Conservation (phyloP, 1,139 yeast genomes). For the Magnusiomyces suaveolens region DNA sequence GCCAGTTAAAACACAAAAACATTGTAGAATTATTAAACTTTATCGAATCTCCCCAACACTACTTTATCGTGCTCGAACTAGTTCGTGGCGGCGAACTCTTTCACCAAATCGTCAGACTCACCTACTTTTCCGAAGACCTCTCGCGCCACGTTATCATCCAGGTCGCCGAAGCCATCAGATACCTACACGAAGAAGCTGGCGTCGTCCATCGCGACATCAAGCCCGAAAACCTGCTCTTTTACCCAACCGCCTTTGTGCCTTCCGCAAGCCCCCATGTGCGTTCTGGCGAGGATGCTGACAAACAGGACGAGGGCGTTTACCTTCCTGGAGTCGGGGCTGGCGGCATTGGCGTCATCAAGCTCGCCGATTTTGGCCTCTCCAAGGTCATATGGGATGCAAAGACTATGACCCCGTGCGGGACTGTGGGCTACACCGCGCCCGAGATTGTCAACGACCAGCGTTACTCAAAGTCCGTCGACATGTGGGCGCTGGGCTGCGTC, state of each 20-base stretch:
- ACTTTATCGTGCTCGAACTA: slow-evolving; percentile 74
- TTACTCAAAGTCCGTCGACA: slow-evolving; percentile 84
- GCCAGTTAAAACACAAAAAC: slow-evolving; percentile 60
- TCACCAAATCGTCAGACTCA: slow-evolving; percentile 82
- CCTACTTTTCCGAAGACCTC: slow-evolving; percentile 81
- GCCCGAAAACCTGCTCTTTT: slow-evolving; percentile 83
- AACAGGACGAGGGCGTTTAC: slow-evolving; percentile 81
- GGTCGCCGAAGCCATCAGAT: slow-evolving; percentile 70
- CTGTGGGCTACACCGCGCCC: slow-evolving; percentile 89
- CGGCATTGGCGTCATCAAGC: slow-evolving; percentile 71
- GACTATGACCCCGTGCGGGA: slow-evolving; percentile 82
- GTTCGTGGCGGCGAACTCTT: slow-evolving; percentile 92
- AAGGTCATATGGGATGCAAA: slow-evolving; percentile 63
- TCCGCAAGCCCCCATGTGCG: slow-evolving; percentile 44
- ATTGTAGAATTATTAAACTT: slow-evolving; percentile 64
- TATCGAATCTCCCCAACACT: slow-evolving; percentile 51
- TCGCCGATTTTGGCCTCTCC: slow-evolving; percentile 90
- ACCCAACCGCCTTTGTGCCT: slow-evolving; percentile 61
- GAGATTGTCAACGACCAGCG: slow-evolving; percentile 82
- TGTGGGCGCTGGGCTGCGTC: slow-evolving; percentile 95
- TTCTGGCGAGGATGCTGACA: slow-evolving; percentile 64
- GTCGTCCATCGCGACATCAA: slow-evolving; percentile 92
- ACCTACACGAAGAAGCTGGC: slow-evolving; percentile 71
- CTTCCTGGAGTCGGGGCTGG: slow-evolving; percentile 77
- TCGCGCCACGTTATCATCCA: slow-evolving; percentile 79